phyloP scores from a whole-genome alignment of 768 basidiomycete genomes.

The Suillus tomentosus region DNA sequence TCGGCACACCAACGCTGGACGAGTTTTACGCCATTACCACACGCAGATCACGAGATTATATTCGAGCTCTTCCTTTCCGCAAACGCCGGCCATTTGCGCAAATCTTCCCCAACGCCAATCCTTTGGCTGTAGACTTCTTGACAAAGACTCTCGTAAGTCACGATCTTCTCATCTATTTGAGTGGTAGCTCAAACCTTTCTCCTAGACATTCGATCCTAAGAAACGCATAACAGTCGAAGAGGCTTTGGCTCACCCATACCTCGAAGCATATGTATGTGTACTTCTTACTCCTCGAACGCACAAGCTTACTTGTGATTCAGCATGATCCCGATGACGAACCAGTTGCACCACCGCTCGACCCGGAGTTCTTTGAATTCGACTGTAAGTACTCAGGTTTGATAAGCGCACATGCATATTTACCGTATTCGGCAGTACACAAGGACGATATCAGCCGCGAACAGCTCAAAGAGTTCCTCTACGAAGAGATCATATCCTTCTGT shows the following conservation, averaged over 20 bases:
- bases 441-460: slow-evolving; percentile 95
- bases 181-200: neutral
- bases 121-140: slow-evolving; percentile 74
- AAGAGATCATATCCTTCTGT: slow-evolving; percentile 91
- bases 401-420: slow-evolving; percentile 3
- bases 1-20: slow-evolving; percentile 95
- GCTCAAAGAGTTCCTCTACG: slow-evolving; percentile 90
- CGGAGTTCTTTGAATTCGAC: slow-evolving; percentile 98
- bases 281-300: slow-evolving; percentile 4
- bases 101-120: slow-evolving; percentile 90
- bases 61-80: slow-evolving; percentile 91
- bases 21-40: slow-evolving; percentile 98
- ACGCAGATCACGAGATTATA: slow-evolving; percentile 89
- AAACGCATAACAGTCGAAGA: slow-evolving; percentile 95
- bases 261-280: slow-evolving; percentile 81
- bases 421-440: slow-evolving; percentile 70
- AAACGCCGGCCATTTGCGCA: slow-evolving; percentile 81
- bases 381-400: slow-evolving; percentile 45
- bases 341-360: slow-evolving; percentile 90
- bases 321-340: slow-evolving; percentile 98
- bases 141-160: slow-evolving; percentile 75
- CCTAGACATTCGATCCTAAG: slow-evolving; percentile 94
- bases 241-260: slow-evolving; percentile 91
- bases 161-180: neutral
- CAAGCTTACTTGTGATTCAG: slow-evolving; percentile 37